These are phyloP conservation scores for Eucalyptus victrix DNA, from an alignment of 345 rosid species.

Conservation along the genomic window DNA sequence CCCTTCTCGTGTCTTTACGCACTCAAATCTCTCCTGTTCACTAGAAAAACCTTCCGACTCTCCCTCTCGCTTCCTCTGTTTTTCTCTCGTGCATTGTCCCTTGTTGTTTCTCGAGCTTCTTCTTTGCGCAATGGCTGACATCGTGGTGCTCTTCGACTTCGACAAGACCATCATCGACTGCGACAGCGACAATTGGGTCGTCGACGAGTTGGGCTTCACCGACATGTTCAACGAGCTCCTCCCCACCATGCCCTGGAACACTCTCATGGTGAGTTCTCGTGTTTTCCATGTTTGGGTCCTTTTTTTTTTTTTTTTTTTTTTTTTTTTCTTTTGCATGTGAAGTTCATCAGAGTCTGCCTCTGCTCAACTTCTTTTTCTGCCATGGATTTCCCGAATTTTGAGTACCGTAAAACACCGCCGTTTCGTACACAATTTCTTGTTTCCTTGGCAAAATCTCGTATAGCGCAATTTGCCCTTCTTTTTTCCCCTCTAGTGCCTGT, in stretches of 20 bases:
- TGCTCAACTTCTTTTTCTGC: not conserved
- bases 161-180: conserved; percentile 80
- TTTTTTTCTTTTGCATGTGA: not conserved
- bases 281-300: not conserved
- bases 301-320: too few species aligned
- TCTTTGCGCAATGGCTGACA: conserved; percentile 16
- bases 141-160: conserved; percentile 64
- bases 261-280: conserved; percentile 46
- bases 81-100: not conserved
- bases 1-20: not conserved
- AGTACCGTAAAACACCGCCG: not conserved
- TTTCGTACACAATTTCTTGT: not conserved
- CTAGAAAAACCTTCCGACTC: not conserved
- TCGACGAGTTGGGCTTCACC: conserved; percentile 67
- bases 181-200: conserved; percentile 84
- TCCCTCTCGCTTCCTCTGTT: not conserved
- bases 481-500: not conserved
- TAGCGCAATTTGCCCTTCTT: not conserved
- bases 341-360: not conserved
- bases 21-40: not conserved
- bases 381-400: not conserved
- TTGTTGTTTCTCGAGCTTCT: too few species aligned
- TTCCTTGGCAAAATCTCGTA: not conserved
- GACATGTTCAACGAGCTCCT: conserved; percentile 75
- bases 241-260: conserved; percentile 88